Conservation (phyloP, 495 filamentous ascomycete genomes). For the Entonaema liquescens region DNA sequence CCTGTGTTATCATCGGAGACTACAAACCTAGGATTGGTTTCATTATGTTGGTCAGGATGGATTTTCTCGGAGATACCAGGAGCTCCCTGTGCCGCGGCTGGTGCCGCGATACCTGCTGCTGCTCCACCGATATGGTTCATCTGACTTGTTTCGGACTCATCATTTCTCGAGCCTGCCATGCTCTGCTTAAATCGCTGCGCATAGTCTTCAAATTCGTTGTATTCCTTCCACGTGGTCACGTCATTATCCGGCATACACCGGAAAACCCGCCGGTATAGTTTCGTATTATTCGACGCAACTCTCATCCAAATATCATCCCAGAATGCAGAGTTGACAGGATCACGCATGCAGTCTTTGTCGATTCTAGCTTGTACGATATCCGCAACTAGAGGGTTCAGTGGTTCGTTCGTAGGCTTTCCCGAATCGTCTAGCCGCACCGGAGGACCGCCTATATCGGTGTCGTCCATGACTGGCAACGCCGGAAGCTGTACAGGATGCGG, state of each 20-base stretch:
- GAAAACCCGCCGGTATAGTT: conserved; percentile 91
- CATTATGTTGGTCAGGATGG: conserved; percentile 35
- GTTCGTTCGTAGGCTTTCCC: conserved; percentile 45
- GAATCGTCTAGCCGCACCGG: conserved; percentile 55
- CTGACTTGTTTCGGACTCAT: conserved; percentile 49
- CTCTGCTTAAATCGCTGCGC: conserved; percentile 79
- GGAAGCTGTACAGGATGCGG: conserved; percentile 71
- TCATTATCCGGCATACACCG: conserved; percentile 96
- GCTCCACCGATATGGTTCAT: conserved; percentile 49
- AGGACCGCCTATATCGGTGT: conserved; percentile 82
- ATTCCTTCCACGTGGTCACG: conserved; percentile 92
- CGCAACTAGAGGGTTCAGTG: conserved; percentile 65
- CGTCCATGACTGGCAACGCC: conserved; percentile 70
- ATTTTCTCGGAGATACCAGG: conserved; percentile 45
- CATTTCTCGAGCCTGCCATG: conserved; percentile 56
- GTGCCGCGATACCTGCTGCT: conserved; percentile 37
- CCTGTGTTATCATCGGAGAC: conserved; percentile 42
- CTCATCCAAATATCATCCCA: conserved; percentile 87
- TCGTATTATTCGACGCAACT: conserved; percentile 94
- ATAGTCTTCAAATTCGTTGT: conserved; percentile 86
- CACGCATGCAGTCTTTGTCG: conserved; percentile 68
- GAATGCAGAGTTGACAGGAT: conserved; percentile 84
- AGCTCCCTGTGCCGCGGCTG: conserved; percentile 33
- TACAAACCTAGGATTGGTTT: conserved; percentile 49
- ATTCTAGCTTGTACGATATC: conserved; percentile 69